These are phyloP conservation scores for Microsporum ferrugineum DNA, from an alignment of 2,329 filamentous ascomycete species.

Conservation along the genomic window DNA sequence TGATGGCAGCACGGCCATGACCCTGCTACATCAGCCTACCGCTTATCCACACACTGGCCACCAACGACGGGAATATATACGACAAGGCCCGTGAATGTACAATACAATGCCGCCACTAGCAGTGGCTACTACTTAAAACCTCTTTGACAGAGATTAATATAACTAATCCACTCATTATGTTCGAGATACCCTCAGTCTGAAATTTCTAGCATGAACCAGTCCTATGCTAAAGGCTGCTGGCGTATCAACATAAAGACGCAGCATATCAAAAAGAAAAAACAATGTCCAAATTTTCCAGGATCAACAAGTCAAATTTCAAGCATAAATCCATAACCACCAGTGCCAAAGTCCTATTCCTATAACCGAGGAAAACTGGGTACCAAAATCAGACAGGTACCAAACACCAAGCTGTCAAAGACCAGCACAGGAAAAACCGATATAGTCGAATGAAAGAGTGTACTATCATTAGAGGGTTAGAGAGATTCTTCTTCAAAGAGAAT, in stretches of 20 bases:
- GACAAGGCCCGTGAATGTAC: background rate
- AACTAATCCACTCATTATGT: background rate
- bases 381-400: too few species aligned
- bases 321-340: too few species aligned
- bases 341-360: too few species aligned
- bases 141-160: background rate
- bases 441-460: background rate
- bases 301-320: too few species aligned
- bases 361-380: too few species aligned
- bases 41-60: background rate
- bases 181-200: background rate
- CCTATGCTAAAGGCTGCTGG: background rate
- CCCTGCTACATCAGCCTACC: background rate
- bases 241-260: background rate
- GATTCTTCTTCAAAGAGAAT: background rate
- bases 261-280: background rate
- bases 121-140: background rate
- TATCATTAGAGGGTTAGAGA: background rate
- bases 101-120: background rate
- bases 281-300: background rate
- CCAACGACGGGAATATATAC: background rate
- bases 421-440: too few species aligned
- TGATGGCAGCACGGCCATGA: background rate
- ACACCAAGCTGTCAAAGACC: too few species aligned
- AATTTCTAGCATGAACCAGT: background rate